A percentile compares a stretch with the other conserved stretches of the same genome.
phyloP scores from a whole-genome alignment of 805 yeast genomes.

The Candida rishiriensis region DNA sequence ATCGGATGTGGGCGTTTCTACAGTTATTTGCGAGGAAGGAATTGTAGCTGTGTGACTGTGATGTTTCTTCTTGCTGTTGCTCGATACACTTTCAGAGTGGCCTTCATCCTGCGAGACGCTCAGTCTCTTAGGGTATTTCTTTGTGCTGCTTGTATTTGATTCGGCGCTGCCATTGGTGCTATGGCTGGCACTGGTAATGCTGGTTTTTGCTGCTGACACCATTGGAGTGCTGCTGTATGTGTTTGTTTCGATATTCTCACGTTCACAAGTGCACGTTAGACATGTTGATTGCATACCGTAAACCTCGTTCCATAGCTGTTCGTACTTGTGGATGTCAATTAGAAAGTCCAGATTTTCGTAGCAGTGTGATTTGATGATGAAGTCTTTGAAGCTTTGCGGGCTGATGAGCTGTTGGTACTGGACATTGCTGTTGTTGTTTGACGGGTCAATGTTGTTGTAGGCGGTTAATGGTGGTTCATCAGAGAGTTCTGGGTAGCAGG shows the following conservation, averaged over 20 bases:
- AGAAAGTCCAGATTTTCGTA: constrained; percentile 20
- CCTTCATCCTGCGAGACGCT: constrained; percentile 2
- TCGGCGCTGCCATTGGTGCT: not conserved
- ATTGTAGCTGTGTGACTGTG: not conserved
- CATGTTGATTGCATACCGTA: constrained; percentile 4
- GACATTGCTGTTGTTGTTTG: not conserved
- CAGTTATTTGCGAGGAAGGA: too few species aligned
- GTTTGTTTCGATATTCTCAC: too few species aligned
- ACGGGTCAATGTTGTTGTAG: constrained; percentile 1
- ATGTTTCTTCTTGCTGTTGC: not conserved
- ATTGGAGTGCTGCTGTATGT: too few species aligned
- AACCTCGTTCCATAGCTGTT: constrained; percentile 13
- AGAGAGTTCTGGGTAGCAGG: constrained; percentile 7
- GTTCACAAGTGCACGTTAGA: constrained; percentile 4
- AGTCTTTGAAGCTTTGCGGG: constrained; percentile 10
- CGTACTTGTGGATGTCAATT: constrained; percentile 16
- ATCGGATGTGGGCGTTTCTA: too few species aligned
- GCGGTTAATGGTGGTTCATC: not conserved
- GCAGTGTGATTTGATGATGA: constrained; percentile 14
- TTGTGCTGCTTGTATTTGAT: not conserved
- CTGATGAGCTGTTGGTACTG: constrained; percentile 6
- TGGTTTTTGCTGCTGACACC: not conserved
- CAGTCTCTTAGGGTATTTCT: not conserved
- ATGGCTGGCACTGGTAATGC: not conserved
- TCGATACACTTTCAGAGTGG: not conserved